Base-by-base conservation (phyloP, 768 basidiomycete genomes). In the Lactarius sp. region DNA sequence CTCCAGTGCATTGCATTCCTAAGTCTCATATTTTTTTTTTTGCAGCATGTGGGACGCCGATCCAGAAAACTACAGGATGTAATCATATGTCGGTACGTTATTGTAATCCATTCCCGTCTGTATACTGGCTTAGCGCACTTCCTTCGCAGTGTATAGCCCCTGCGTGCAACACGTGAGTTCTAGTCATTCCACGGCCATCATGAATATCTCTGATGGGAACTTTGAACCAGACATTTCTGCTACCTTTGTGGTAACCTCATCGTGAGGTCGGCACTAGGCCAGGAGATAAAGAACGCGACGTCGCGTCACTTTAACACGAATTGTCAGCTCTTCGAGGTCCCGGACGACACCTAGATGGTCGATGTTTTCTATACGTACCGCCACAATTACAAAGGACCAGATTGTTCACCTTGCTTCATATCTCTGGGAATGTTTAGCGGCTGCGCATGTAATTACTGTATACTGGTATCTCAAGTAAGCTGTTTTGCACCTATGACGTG, bases 81-180 rank as follows among this genome's bases (percentile, higher is more conserved):
- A 80, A 84, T 61, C 84, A 85, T 70, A 85, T 85, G 80, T 77
- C 78, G 63, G 84, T 83, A 37, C 73, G 83, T 67, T 58, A 56
- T 22, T 20, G 55, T 6, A 33, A 36, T 47, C 41, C 34, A 42
- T 27, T 10, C 22, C 18, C 8, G 27, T 50, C 9, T 27, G 5
- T n/a, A 18, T 44, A 27, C 27, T 7, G 34, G 8, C 8, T 22
- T 50, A 37, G 60, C 22, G 10, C 14, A 12, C 44, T 36, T 39
- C 44, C 27, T 10, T 8, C 14, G 41, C 5, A 85, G 84, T 85
- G 82, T 66, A 78, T 79, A 47, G 74, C 81, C 0, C 81, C 83
- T 2, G 82, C 79, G 12, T 85, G 84, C 71, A 84, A 85, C 65
- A 78, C 79, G 72, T 73, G 52, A 55, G 71, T 52, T 3, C 37